Conservation (phyloP, 176 grass and related monocot genomes). For the Zizania latifolia region DNA sequence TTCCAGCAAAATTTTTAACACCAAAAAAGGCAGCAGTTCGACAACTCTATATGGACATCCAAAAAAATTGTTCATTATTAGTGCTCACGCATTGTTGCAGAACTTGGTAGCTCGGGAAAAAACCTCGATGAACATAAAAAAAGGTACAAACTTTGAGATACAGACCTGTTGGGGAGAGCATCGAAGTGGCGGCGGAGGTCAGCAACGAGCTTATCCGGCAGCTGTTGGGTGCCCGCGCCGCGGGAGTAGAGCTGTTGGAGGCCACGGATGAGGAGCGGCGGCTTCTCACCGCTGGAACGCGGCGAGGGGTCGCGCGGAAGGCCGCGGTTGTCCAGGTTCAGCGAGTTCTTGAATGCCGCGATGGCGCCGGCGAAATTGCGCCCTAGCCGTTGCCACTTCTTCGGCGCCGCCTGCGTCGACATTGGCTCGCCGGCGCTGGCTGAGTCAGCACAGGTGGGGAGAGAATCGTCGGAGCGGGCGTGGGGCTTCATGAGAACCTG, state of each 20-base stretch:
- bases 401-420: slow-evolving; percentile 33
- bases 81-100: neutral
- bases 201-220: slow-evolving; percentile 83
- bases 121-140: neutral
- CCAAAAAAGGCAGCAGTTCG: neutral
- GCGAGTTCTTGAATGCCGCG: slow-evolving; percentile 81
- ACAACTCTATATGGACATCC: neutral
- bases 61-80: neutral
- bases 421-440: slow-evolving; percentile 30
- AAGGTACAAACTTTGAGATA: neutral
- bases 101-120: no score
- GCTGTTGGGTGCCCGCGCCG: slow-evolving; percentile 45
- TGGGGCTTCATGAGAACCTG: slow-evolving; percentile 93
- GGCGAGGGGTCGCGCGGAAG: slow-evolving; percentile 53
- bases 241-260: slow-evolving; percentile 73
- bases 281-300: slow-evolving; percentile 44
- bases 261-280: slow-evolving; percentile 52
- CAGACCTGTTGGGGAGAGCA: slow-evolving; percentile 82
- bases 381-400: slow-evolving; percentile 89
- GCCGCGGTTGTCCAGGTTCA: slow-evolving; percentile 56
- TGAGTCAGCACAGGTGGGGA: slow-evolving; percentile 45
- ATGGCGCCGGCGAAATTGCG: slow-evolving; percentile 89
- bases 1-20: slow-evolving; percentile 6
- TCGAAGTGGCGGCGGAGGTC: slow-evolving; percentile 95
- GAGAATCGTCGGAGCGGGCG: slow-evolving; percentile 67